These are phyloP conservation scores for Fusarium cicatricum DNA, from an alignment of 2,329 filamentous ascomycete species.

Conservation along the genomic window DNA sequence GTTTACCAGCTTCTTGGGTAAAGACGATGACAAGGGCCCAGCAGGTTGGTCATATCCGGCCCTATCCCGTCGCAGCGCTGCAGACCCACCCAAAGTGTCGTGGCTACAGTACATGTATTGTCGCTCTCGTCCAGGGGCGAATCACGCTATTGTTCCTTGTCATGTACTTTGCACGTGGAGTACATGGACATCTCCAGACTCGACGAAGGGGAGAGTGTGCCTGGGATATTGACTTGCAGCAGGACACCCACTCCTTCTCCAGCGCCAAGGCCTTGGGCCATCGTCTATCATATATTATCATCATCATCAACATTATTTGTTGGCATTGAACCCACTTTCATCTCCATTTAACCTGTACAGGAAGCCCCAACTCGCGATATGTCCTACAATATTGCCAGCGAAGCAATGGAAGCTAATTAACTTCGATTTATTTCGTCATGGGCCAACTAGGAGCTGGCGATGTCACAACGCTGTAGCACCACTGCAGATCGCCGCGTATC, in stretches of 20 bases:
- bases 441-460: constrained; percentile 4
- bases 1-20: constrained; percentile 1
- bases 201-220: constrained; percentile 1
- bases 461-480: constrained; percentile 4
- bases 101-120: no score
- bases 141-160: background rate
- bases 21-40: background rate
- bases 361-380: no score
- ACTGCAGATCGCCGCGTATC: constrained; percentile 17
- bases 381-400: no score
- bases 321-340: no score
- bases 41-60: background rate
- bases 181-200: constrained; percentile 1
- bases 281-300: no score
- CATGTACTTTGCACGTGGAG: background rate
- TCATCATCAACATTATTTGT: background rate
- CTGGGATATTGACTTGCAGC: constrained; percentile 15
- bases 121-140: background rate
- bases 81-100: background rate
- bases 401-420: background rate
- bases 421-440: background rate
- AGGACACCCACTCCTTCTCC: constrained; percentile 19
- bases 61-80: background rate
- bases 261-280: constrained; percentile 18
- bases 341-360: no score